Evolutionary conservation across 345 rosid genomes (phyloP).

Genomic region (Murraya koenigii): DNA sequence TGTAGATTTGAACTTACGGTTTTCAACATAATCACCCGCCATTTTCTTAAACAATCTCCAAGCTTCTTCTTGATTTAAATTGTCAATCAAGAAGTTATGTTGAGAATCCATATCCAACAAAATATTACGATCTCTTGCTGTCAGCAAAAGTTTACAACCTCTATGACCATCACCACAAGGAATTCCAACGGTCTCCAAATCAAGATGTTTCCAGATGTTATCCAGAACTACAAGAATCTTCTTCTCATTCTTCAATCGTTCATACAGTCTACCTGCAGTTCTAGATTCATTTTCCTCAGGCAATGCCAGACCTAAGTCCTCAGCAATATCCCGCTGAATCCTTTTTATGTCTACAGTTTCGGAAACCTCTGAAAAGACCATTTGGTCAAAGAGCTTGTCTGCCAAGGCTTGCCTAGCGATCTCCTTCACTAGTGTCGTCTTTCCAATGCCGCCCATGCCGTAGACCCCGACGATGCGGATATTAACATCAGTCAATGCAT

Average conservation of each 20-base stretch:
- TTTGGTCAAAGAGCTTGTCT: background rate
- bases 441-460: slow-evolving; percentile 17
- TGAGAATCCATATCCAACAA: background rate
- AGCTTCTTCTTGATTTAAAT: background rate
- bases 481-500: background rate
- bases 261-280: background rate
- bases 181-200: background rate
- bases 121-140: background rate
- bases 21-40: slow-evolving; percentile 9
- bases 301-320: background rate
- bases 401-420: background rate
- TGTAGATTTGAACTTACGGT: background rate
- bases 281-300: background rate
- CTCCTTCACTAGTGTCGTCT: slow-evolving; percentile 12
- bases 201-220: background rate
- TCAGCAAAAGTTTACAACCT: background rate
- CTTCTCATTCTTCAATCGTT: background rate
- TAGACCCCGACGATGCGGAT: slow-evolving; percentile 15
- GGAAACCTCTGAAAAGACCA: background rate
- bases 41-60: background rate
- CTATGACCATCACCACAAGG: background rate
- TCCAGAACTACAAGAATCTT: background rate
- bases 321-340: background rate
- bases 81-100: background rate
- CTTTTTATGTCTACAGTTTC: background rate